Base-by-base conservation (phyloP, 257 asterid species). In the Euphrasia confusa region DNA sequence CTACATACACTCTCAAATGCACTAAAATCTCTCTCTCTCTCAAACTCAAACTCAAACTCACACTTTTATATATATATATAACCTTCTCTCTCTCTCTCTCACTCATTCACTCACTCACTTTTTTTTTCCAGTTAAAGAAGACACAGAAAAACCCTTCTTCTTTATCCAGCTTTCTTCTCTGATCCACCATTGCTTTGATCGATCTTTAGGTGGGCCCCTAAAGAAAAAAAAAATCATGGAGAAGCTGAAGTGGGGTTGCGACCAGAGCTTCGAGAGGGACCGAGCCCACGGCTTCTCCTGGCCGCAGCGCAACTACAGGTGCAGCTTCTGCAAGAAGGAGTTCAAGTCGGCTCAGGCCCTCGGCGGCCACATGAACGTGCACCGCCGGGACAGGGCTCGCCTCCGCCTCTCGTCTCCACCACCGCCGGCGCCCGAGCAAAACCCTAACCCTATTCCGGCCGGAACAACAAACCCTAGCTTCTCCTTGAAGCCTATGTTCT, bases 321-420 rank as follows among this genome's bases (percentile, higher is more conserved):
- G 88, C 80, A 79, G 79, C 80, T 84, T 83, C 48, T 84, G 89
- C 81, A 87, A 77, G 77, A 83, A 78, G 61, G 95, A 83, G 75
- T 86, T 81, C 83, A 83, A 75, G 18, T 86, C 95, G 63, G 88
- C 90, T 12, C 95, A 86, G 62, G 95, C 95, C 24, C 94, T 85
- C 60, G 94, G 94, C 0, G 89, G 94, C 2, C 94, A 85, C 21
- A 85, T 85, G 94, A 85, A 85, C 60, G 83, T 86, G 40, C 95
- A 86, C 65, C 75, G 90, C 62, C 79, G 88, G 68, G 90, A 86
- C 44, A 72, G 90, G 65, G 95, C 90, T 6, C 76, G 87, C 45
- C 54, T 83, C 90, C 81, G 84, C 61, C 76, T 74, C 3, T 77
- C 80, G 2, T 77, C 82, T 3, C 72, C 92, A 48, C 72, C 83